phyloP scores from a whole-genome alignment of 345 rosid species.

The Aquilaria malaccensis region DNA sequence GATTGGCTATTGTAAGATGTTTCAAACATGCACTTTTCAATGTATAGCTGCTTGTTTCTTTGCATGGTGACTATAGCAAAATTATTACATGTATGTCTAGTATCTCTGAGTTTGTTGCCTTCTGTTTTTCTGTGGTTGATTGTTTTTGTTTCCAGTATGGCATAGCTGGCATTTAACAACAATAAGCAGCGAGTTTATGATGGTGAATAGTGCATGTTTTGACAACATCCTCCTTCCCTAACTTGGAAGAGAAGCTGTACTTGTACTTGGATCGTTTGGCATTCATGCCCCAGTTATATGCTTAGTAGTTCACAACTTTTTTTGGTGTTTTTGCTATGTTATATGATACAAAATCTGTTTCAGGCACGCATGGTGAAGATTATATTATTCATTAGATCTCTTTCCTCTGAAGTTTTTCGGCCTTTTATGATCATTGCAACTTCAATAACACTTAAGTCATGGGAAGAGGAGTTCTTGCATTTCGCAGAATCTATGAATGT shows the following conservation, averaged over 20 bases:
- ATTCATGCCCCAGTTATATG: not conserved
- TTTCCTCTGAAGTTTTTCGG: slow-evolving; percentile 17
- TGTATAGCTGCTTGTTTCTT: too few relatives aligned
- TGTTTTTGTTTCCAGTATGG: too few relatives aligned
- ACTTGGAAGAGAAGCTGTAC: not conserved
- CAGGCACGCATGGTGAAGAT: slow-evolving; percentile 42
- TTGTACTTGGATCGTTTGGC: not conserved
- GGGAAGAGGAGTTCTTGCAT: slow-evolving; percentile 41
- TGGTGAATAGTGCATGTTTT: not conserved
- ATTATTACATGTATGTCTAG: too few relatives aligned
- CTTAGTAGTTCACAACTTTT: slow-evolving; percentile 2
- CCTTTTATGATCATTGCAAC: slow-evolving; percentile 47
- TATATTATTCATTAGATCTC: slow-evolving; percentile 27
- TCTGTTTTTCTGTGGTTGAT: too few relatives aligned
- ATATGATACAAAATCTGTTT: slow-evolving; percentile 5
- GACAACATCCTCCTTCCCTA: not conserved
- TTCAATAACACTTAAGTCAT: slow-evolving; percentile 25
- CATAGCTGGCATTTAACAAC: not conserved
- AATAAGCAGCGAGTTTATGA: slow-evolving; percentile 3
- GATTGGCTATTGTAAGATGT: too few relatives aligned
- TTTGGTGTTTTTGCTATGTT: not conserved
- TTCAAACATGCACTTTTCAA: too few relatives aligned
- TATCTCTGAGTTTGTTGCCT: too few relatives aligned
- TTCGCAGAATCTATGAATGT: slow-evolving; percentile 30
- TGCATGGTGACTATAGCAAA: too few relatives aligned